A percentile compares a stretch with the other conserved stretches of the same genome.
Evolutionary conservation across 257 asterid species (phyloP).

Genomic region (Solanum infundibuliforme): DNA sequence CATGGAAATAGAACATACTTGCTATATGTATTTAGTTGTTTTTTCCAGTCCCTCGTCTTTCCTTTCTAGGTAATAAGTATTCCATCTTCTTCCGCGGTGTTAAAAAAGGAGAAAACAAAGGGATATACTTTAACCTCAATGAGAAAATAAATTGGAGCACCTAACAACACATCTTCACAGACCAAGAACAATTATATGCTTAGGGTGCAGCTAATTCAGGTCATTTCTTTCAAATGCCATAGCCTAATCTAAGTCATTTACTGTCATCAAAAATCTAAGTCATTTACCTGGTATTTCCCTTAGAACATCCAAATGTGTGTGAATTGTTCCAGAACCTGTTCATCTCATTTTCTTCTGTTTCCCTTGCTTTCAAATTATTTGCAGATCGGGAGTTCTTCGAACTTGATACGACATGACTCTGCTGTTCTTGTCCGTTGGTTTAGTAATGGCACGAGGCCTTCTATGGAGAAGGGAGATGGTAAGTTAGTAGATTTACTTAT

Average conservation of each 20-base stretch:
- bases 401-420: slow-evolving; percentile 36
- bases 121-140: neutral
- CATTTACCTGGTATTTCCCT: neutral
- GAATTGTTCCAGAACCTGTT: neutral
- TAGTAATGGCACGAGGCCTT: slow-evolving; percentile 35
- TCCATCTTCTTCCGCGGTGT: neutral
- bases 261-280: neutral
- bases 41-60: neutral
- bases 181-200: neutral
- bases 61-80: neutral
- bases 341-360: neutral
- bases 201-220: neutral
- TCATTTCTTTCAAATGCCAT: neutral
- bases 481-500: slow-evolving; percentile 5
- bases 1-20: neutral
- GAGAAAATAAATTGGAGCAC: neutral
- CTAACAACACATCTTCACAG: neutral
- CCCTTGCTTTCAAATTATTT: slow-evolving; percentile 1
- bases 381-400: slow-evolving; percentile 53
- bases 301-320: neutral
- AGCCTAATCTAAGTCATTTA: neutral
- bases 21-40: neutral
- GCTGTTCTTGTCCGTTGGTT: slow-evolving; percentile 36
- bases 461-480: slow-evolving; percentile 47
- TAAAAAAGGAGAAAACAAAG: neutral